Conservation (phyloP, 257 asterid genomes). For the Ilex asprella region DNA sequence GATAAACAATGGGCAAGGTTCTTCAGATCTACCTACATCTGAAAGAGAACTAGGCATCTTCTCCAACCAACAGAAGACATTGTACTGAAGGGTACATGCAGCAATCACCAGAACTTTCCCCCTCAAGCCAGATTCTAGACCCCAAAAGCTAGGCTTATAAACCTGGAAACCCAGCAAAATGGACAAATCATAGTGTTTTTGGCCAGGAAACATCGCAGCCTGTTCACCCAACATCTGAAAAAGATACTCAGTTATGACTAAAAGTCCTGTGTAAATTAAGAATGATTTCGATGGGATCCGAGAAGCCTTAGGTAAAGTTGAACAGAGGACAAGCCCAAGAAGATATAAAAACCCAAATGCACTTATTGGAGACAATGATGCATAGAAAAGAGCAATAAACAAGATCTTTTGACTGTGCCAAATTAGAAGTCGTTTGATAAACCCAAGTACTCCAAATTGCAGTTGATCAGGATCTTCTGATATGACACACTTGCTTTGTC, state of each 20-base stretch:
- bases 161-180: conserved; percentile 71
- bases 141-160: conserved; percentile 63
- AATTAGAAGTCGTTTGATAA: conserved; percentile 64
- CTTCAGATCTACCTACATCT: conserved; percentile 52
- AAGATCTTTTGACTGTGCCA: conserved; percentile 95
- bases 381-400: conserved; percentile 71
- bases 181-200: conserved; percentile 60
- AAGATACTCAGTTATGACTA: conserved; percentile 71
- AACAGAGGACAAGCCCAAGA: conserved; percentile 68
- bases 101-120: conserved; percentile 86
- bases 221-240: conserved; percentile 93
- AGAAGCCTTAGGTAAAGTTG: conserved; percentile 73
- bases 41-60: conserved; percentile 49
- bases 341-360: conserved; percentile 78
- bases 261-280: conserved; percentile 73
- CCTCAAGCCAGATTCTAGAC: conserved; percentile 86
- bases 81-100: conserved; percentile 89
- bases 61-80: conserved; percentile 85
- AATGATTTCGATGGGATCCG: conserved; percentile 79
- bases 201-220: conserved; percentile 94
- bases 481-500: conserved; percentile 68
- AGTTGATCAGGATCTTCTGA: conserved; percentile 48
- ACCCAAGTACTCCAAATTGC: conserved; percentile 75
- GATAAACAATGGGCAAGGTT: conserved; percentile 87
- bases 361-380: conserved; percentile 85